Evolutionary conservation across 345 rosid species (phyloP).

Genomic region (Camelina neglecta): DNA sequence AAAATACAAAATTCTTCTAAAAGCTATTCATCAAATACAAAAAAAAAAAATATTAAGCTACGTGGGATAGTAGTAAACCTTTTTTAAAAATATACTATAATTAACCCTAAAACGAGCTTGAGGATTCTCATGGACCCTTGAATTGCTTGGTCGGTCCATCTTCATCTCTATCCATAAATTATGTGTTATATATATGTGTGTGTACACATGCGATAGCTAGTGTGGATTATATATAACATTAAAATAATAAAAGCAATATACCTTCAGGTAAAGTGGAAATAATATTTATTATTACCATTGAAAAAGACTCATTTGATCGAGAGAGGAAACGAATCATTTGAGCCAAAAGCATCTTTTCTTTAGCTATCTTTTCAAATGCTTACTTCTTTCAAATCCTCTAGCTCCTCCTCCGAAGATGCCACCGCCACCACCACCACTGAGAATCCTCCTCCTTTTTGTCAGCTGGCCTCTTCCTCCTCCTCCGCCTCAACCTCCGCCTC

Average conservation of each 20-base stretch:
- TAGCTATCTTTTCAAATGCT: conserved; percentile 43
- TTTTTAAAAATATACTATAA: background rate
- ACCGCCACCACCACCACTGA: conserved; percentile 17
- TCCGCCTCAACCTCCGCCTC: conserved; percentile 37
- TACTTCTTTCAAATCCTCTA: conserved; percentile 44
- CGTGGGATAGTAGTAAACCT: conserved; percentile 4
- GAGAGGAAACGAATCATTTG: conserved; percentile 45
- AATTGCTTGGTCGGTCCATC: conserved; percentile 46
- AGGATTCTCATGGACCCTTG: conserved; percentile 44
- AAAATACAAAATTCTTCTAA: background rate
- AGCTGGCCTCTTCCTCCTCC: conserved; percentile 27
- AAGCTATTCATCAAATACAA: background rate
- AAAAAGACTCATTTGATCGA: conserved; percentile 47
- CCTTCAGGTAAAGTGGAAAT: conserved; percentile 43
- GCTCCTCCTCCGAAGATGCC: conserved; percentile 49
- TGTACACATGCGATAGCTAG: conserved; percentile 30
- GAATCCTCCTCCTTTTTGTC: conserved; percentile 36
- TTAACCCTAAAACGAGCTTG: conserved; percentile 39
- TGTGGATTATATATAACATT: conserved; percentile 20
- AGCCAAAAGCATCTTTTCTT: conserved; percentile 43
- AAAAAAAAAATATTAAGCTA: background rate
- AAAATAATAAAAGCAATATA: conserved; percentile 39
- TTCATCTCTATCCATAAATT: conserved; percentile 38
- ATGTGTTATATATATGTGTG: conserved; percentile 2
- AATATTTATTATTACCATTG: conserved; percentile 40